These are phyloP conservation scores for Lipomyces orientalis DNA, from an alignment of 805 yeast species.

Conservation along the genomic window DNA sequence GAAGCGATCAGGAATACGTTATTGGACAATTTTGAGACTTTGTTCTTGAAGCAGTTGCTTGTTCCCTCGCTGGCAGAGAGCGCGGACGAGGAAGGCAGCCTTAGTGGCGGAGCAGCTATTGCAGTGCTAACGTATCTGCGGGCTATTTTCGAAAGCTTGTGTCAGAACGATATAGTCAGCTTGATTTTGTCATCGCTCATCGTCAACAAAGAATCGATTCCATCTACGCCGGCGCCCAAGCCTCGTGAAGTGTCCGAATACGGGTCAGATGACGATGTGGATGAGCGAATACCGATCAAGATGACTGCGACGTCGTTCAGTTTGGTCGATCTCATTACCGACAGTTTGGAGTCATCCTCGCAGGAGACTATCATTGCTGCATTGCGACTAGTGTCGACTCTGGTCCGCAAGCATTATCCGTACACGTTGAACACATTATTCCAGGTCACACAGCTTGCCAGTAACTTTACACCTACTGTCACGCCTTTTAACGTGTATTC, in stretches of 20 bases:
- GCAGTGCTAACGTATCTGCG: conserved; percentile 40
- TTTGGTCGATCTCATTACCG: conserved; percentile 32
- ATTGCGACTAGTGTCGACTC: conserved; percentile 39
- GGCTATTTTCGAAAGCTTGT: conserved; percentile 37
- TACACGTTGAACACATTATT: conserved; percentile 34
- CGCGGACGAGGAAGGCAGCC: conserved; percentile 30
- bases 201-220: neutral
- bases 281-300: neutral
- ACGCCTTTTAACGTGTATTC: conserved; percentile 32
- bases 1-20: conserved; percentile 27
- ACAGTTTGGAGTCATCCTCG: conserved; percentile 35
- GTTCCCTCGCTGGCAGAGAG: conserved; percentile 41
- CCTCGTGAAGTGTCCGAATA: neutral
- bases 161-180: conserved; percentile 20
- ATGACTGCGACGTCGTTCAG: conserved; percentile 16
- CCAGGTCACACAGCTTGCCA: conserved; percentile 22
- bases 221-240: neutral
- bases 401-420: conserved; percentile 41
- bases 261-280: neutral
- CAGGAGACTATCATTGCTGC: conserved; percentile 35
- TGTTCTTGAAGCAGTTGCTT: conserved; percentile 42
- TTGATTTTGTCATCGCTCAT: conserved; percentile 15
- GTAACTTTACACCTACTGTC: conserved; percentile 17
- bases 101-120: conserved; percentile 33
- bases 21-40: conserved; percentile 39